Base-by-base conservation (phyloP, 2,329 filamentous ascomycete genomes). In the Fusarium avenaceum region DNA sequence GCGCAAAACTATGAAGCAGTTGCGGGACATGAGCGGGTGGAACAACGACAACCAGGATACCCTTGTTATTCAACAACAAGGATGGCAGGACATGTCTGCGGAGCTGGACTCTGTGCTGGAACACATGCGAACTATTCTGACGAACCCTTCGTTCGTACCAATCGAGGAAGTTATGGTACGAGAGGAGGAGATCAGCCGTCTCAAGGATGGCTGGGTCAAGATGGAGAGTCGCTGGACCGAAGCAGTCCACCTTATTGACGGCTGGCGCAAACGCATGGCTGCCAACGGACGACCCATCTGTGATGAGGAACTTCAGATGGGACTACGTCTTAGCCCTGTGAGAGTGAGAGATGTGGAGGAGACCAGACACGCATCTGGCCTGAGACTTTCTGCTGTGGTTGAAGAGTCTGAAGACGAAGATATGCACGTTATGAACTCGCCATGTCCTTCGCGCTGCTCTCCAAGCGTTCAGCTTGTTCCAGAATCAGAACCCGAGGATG, bases 131-230 rank as follows among this genome's bases (percentile, higher is more conserved):
- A 91, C 87, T 4, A 87, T 99, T 38, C 84, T 99, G 44, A 97
- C 94, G 10, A 98, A 98, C 75, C 96, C 96, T 2, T 97, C 94
- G 4, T 99, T 98, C 77, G 96, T 97, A 15, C 92, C 95, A 1
- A 88, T 98, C 22, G 96, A 98, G 73, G 96, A 98, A 77, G 93
- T 99, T 3, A 90, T 96, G 75, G 81, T 94, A n/a, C 89, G 95
- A 55, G 95, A 99, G 68, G 91, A 96, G 62, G 94, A 97, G 77
- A 98, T 99, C 68, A 85, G 87, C 52, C 87, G 92, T 51, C 83
- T 99, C 47, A 89, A 93, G 55, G 88, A 91, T 56, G 93, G 94
- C 17, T 97, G 95, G 91, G 92, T 96, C 76, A 94, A 92, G 79
- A 97, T 98, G 92, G 94, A 98, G 78, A 86, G 83, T 22, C 88